phyloP scores from a whole-genome alignment of 1,284 basidiomycete species.

The Moesziomyces parantarcticus region DNA sequence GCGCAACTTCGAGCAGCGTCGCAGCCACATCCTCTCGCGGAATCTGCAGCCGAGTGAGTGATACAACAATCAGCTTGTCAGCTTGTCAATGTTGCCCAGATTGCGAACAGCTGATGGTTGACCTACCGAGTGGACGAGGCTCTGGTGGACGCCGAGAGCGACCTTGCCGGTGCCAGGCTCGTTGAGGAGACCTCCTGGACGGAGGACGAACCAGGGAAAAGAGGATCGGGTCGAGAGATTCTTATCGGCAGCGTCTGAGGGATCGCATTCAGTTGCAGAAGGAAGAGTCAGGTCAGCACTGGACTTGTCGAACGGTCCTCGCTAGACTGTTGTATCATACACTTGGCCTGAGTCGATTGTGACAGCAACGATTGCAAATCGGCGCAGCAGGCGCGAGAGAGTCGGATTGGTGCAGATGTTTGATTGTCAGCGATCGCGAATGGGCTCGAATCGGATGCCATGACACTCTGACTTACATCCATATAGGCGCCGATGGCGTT shows the following conservation, averaged over 20 bases:
- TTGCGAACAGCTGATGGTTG: background rate
- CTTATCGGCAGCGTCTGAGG: slow-evolving; percentile 75
- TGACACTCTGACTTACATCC: slow-evolving; percentile 23
- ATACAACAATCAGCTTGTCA: slow-evolving; percentile 44
- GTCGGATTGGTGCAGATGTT: background rate
- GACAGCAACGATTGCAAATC: background rate
- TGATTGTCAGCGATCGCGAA: background rate
- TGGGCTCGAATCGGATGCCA: background rate
- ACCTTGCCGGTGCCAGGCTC: slow-evolving; percentile 64
- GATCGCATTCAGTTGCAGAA: background rate
- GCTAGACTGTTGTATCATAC: slow-evolving; percentile 3
- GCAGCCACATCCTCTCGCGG: slow-evolving; percentile 76
- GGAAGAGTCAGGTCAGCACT: background rate
- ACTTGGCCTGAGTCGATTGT: slow-evolving; percentile 8
- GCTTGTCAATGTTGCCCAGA: too few relatives aligned
- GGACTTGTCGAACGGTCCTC: too few relatives aligned
- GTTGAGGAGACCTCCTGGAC: slow-evolving; percentile 75
- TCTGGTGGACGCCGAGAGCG: slow-evolving; percentile 41
- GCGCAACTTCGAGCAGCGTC: slow-evolving; percentile 72
- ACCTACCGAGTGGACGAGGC: slow-evolving; percentile 34
- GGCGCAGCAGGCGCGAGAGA: too few relatives aligned
- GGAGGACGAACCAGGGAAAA: slow-evolving; percentile 79
- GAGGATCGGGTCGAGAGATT: slow-evolving; percentile 73
- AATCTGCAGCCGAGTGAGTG: slow-evolving; percentile 6
- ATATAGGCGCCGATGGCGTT: slow-evolving; percentile 49